Evolutionary conservation across 2,329 filamentous ascomycete genomes (phyloP).

Genomic region (Waltergamsia citrina): DNA sequence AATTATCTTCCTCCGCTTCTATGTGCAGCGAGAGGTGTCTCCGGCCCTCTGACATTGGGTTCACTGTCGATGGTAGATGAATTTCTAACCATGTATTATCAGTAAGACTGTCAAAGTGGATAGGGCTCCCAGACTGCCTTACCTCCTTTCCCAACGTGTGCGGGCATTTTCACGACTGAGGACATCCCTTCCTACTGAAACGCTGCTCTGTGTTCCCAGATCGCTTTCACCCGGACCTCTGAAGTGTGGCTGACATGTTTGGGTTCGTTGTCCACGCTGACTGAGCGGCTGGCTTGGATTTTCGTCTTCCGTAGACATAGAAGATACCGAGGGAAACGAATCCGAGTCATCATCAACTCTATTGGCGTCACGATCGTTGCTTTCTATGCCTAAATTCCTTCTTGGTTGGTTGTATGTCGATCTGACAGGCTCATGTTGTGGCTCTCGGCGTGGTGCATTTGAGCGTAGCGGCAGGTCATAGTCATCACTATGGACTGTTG

Average conservation of each 20-base stretch:
- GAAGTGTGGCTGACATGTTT: neutral
- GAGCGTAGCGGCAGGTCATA: slow-evolving; percentile 15
- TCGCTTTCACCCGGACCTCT: neutral
- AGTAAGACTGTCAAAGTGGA: neutral
- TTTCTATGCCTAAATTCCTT: no score
- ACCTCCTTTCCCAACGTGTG: neutral
- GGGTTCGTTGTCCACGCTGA: neutral
- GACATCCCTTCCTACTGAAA: neutral
- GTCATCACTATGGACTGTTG: slow-evolving; percentile 27
- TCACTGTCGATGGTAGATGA: no score
- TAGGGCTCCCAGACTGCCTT: neutral
- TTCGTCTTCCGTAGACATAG: neutral
- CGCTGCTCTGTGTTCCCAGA: neutral
- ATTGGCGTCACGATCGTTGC: neutral
- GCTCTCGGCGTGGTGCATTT: no score
- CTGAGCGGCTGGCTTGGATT: neutral
- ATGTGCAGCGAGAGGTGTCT: no score
- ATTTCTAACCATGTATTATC: no score
- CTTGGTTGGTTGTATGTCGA: no score
- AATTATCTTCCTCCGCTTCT: no score
- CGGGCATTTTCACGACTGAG: neutral
- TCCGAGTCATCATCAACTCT: neutral
- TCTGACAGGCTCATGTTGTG: no score
- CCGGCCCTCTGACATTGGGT: no score
- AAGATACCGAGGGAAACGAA: neutral